These are phyloP conservation scores for Calamus simplicifolius DNA, from an alignment of 176 grass and related monocot genomes.

Conservation along the genomic window DNA sequence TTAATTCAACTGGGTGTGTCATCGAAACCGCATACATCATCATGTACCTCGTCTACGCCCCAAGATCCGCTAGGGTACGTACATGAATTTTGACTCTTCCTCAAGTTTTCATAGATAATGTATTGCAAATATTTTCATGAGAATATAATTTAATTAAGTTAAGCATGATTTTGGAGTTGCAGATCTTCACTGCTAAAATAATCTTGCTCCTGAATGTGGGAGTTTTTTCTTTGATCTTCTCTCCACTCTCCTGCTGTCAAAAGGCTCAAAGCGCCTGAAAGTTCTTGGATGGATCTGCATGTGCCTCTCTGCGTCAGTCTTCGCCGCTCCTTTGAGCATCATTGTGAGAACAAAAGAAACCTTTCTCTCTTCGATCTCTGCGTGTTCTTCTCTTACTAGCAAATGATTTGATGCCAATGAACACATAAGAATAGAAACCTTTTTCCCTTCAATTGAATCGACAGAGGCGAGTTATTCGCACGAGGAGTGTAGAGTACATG, in stretches of 20 bases:
- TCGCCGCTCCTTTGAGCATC: slow-evolving; percentile 80
- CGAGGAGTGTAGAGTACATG: no score
- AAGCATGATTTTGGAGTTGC: not conserved
- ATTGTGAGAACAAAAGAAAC: slow-evolving; percentile 41
- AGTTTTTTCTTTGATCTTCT: slow-evolving; percentile 40
- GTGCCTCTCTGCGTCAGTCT: slow-evolving; percentile 80
- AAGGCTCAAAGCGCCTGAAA: slow-evolving; percentile 25
- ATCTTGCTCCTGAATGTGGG: slow-evolving; percentile 68
- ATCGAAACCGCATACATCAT: slow-evolving; percentile 60
- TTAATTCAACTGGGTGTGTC: slow-evolving; percentile 67
- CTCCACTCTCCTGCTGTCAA: slow-evolving; percentile 35
- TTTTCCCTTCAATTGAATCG: no score
- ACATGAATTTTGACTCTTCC: not conserved
- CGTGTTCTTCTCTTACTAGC: no score
- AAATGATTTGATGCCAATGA: no score
- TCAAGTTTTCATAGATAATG: not conserved
- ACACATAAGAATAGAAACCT: no score
- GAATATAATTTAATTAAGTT: not conserved
- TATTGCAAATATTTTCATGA: not conserved
- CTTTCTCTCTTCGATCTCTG: no score
- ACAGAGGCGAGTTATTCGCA: no score
- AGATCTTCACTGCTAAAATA: slow-evolving; percentile 32
- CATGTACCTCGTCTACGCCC: slow-evolving; percentile 65
- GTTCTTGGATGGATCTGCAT: slow-evolving; percentile 81
- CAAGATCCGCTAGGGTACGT: slow-evolving; percentile 29